Evolutionary conservation across 108 stramenopile genomes (phyloP).

Genomic region (Skeletonema marinoi): DNA sequence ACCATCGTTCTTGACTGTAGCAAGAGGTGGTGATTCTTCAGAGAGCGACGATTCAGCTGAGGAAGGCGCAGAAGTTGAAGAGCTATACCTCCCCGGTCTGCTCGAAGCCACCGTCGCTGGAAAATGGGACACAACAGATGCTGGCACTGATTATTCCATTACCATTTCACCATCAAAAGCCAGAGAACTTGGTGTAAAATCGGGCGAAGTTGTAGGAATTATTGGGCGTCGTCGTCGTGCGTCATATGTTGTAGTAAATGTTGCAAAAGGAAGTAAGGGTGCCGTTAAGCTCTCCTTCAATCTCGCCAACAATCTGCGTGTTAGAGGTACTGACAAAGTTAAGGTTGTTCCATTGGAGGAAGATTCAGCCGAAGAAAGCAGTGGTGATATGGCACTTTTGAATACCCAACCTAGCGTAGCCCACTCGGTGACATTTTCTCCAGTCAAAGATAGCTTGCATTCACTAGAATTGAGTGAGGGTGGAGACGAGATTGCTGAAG

Average conservation of each 20-base stretch:
- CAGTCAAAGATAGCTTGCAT: constrained; percentile 71
- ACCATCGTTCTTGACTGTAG: not conserved
- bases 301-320: constrained; percentile 71
- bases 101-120: constrained; percentile 63
- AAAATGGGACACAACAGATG: constrained; percentile 32
- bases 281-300: constrained; percentile 54
- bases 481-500: constrained; percentile 68
- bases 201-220: constrained; percentile 70
- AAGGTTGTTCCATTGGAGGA: constrained; percentile 63
- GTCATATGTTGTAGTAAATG: constrained; percentile 62
- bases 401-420: constrained; percentile 41
- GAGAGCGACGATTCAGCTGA: constrained; percentile 24
- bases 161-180: constrained; percentile 71
- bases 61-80: constrained; percentile 32
- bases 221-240: constrained; percentile 81
- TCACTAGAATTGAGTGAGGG: constrained; percentile 66
- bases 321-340: constrained; percentile 77
- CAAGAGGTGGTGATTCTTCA: constrained; percentile 10
- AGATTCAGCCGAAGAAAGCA: constrained; percentile 26
- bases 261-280: constrained; percentile 44
- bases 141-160: constrained; percentile 54
- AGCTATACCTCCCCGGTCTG: constrained; percentile 81
- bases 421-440: constrained; percentile 72
- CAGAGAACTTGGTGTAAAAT: constrained; percentile 72
- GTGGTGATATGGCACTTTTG: constrained; percentile 79